Evolutionary conservation across 495 filamentous ascomycete species (phyloP).

Genomic region (Talaromyces trachyspermus): DNA sequence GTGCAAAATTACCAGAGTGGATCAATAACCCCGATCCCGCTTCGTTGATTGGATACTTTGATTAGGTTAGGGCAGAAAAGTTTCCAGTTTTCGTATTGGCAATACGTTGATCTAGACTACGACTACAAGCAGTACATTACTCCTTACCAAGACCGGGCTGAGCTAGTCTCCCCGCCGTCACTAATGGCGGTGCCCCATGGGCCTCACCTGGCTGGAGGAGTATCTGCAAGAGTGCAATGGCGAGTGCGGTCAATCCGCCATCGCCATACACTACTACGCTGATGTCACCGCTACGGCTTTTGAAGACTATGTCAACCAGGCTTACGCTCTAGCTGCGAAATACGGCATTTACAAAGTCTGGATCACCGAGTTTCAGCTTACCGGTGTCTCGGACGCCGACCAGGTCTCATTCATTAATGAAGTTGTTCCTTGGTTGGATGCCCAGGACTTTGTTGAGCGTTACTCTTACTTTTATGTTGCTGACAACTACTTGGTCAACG

Average conservation of each 20-base stretch:
- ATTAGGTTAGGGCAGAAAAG: too few relatives aligned
- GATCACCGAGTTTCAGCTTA: slow-evolving; percentile 60
- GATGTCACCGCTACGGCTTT: slow-evolving; percentile 39
- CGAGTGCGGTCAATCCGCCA: slow-evolving; percentile 55
- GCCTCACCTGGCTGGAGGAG: slow-evolving; percentile 53
- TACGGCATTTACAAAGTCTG: slow-evolving; percentile 53
- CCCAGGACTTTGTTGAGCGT: slow-evolving; percentile 48
- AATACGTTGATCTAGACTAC: too few relatives aligned
- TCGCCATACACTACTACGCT: slow-evolving; percentile 68
- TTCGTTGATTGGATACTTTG: too few relatives aligned
- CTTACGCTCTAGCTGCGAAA: slow-evolving; percentile 32
- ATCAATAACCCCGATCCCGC: too few relatives aligned
- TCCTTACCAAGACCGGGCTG: slow-evolving; percentile 54
- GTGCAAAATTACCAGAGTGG: too few relatives aligned
- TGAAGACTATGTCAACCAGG: slow-evolving; percentile 49
- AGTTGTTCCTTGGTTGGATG: slow-evolving; percentile 54
- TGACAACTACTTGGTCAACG: slow-evolving; percentile 11
- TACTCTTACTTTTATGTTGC: slow-evolving; percentile 56
- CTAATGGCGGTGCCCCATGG: slow-evolving; percentile 53
- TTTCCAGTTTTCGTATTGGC: too few relatives aligned
- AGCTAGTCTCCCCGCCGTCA: slow-evolving; percentile 67
- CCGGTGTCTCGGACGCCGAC: slow-evolving; percentile 37
- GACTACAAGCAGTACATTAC: slow-evolving; percentile 64
- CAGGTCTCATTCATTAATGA: slow-evolving; percentile 40
- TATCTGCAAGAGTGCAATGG: slow-evolving; percentile 52